Conservation (phyloP, 139 green algal species). For the Chlorella sp. region DNA sequence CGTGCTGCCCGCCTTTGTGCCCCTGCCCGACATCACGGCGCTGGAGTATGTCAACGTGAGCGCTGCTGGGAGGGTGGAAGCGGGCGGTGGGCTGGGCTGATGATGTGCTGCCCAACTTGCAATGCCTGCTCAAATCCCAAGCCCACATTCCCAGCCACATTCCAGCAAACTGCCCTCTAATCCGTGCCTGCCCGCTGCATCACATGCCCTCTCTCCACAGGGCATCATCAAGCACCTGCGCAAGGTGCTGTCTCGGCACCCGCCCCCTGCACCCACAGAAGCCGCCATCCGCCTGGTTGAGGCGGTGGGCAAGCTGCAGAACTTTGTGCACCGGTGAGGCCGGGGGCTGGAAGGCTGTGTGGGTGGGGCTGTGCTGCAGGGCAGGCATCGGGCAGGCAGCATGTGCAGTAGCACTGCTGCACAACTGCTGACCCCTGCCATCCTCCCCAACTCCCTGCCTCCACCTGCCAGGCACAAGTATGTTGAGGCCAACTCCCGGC, state of each 20-base stretch:
- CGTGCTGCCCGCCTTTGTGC: constrained; percentile 50
- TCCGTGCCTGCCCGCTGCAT: not conserved
- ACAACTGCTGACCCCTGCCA: no score
- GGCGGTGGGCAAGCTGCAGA: constrained; percentile 54
- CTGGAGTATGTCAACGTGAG: constrained; percentile 59
- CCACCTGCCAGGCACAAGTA: constrained; percentile 35
- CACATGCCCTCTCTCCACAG: not conserved
- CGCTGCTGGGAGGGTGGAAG: not conserved
- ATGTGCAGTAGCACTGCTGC: no score
- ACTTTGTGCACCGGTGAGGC: constrained; percentile 32
- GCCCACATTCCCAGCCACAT: not conserved
- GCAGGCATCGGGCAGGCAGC: not conserved
- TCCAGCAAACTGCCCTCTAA: not conserved
- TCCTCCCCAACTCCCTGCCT: not conserved
- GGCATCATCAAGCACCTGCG: constrained; percentile 48
- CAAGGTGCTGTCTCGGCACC: constrained; percentile 46
- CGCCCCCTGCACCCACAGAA: constrained; percentile 55
- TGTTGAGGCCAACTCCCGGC: constrained; percentile 33
- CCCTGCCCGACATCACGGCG: constrained; percentile 56
- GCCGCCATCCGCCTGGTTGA: constrained; percentile 62
- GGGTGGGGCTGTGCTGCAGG: not conserved
- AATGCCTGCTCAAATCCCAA: no score
- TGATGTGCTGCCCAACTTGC: no score
- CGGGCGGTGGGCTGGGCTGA: no score
- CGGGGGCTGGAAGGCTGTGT: not conserved